Evolutionary conservation across 441 rosid genomes (phyloP), one percentile per base, ranked within the genome.

Genomic region (Metrosideros polymorpha): DNA sequence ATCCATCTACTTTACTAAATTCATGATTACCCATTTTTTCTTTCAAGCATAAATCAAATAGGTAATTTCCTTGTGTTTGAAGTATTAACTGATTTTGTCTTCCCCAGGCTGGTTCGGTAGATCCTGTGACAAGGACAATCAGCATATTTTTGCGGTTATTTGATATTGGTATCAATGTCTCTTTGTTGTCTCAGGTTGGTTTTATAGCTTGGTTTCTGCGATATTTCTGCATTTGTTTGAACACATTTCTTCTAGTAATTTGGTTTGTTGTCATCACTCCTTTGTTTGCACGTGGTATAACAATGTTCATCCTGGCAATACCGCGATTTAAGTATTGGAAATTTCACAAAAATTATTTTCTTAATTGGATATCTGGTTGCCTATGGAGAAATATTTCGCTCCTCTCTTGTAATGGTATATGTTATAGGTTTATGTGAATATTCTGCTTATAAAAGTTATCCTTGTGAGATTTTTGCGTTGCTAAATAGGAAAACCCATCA

Each of bases 101-200:
- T 86, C 89, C 14, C 83, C 98, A 98, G 99, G 98, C 99, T 86
- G 99, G 99, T 83, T 94, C 98, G 7, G 97, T 97, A 85, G 99
- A 98, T 92, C 99, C 99, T 85, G 99, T 96, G 88, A 98, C 99
- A 59, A 94, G 88, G 97, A 95, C 96, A 85, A 95, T 96, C 87
- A 97, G 96, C 92, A 95, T 98, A 92, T 94, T 97, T 92, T 94
- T 98, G 92, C 98, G 93, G 92, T 95, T 94, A 87, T 98, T 98
- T 91, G 99, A 98, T 91, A 98, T 96, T 88, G 99, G 99, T 89
- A 97, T 97, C 66, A 90, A 98, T 92, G 99, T 96, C 43, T 90
- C 98, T 82, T 90, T 98, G 91, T 90, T 97, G 76, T 98, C 99
- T 84, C 99, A 98, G 99, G 99, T 97, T 83, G 76, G 93, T 85